Evolutionary conservation across 371 early-diverging fungal genomes (phyloP), one percentile per base, ranked within the genome.

Genomic region (Apophysomyces elegans): DNA sequence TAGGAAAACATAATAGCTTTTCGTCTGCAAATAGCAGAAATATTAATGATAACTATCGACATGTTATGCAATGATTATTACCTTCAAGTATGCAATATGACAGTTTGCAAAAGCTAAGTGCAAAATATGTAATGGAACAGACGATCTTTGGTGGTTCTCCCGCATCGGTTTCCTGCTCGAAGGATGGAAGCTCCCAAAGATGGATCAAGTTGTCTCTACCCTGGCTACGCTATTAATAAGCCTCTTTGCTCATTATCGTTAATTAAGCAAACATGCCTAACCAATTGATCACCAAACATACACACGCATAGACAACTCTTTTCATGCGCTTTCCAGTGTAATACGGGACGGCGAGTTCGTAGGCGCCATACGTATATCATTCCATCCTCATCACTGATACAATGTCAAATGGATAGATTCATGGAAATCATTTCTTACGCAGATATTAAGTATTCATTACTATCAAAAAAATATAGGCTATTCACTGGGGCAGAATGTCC

Each of bases 201-300:
- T 83, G 70, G 26, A 84, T 75, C 44, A 44, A 61, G 64, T 81
- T 76, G 68, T 84, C 85, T 72, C 85, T 67, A 6, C 85, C 83
- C 44, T 84, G 83, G 61, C 85, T 84, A 64, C 43, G 18, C 57
- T 12, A 45, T 9, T 41, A 63, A 32, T 56, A 45, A 56, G n/a
- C 43, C 16, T 39, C 26, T 26, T 11, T 14, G 13, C 4, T 9
- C 13, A 5, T 7, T 16, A 0, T 2, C 5, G 39, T 37, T 16
- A 14, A 43, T 41, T 18, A 36, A 32, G 32, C 35, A 47, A 36
- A 14, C 13, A 2, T 67, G 54, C 45, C 56, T 65, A 38, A 59
- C 26, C 47, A 38, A 37, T 37, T 32, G 37, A 7, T 59, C 37
- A 14, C 39, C 36, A n/a, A 59, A 62, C 58, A 58, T 7, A 61